Base-by-base conservation (phyloP, 257 asterid species). In the Mitragyna speciosa region DNA sequence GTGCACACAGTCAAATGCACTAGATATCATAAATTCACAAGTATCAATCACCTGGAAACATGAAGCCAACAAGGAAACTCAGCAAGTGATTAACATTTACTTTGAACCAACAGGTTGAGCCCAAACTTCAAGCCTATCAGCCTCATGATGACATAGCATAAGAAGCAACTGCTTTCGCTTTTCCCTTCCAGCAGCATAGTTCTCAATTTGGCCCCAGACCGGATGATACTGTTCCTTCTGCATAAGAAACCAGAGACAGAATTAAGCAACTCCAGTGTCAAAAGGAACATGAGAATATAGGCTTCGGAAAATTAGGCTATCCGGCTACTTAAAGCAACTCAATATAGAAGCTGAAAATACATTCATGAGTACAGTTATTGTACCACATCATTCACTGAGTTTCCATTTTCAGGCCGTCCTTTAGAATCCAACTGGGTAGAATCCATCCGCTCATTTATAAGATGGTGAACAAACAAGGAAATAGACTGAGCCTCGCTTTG, bases 71-170 rank as follows among this genome's bases (percentile, higher is more conserved):
- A 54, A 74, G n/a, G 47, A 36, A 49, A 43, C 1, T 45, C 63
- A 67, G 72, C 71, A 80, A 82, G 66, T 70, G 75, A 59, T 77
- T 22, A 76, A 79, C 67, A 30, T 70, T 85, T 92, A 96, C 99
- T 91, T 96, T 76, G 96, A 78, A 70, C 92, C 94, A 87, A 90
- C 84, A 83, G 99, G 99, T 78, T 92, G 97, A 83, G 99, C 97
- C 99, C 99, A 96, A 79, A 96, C 96, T 81, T 96, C 99, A 87
- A 96, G 99, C 82, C 99, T 92, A 85, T 96, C 98, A 72, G 96
- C 92, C 81, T 96, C 98, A 76, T 94, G 92, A 88, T 94, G 98
- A 90, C 97, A 94, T 82, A 96, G 88, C 97, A 96, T 92, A 87
- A 92, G 75, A 85, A 96, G 92, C 72, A 96, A 85, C 88, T 90